Evolutionary conservation across 305 asterid species (phyloP).

Genomic region (Solanum hybrid): DNA sequence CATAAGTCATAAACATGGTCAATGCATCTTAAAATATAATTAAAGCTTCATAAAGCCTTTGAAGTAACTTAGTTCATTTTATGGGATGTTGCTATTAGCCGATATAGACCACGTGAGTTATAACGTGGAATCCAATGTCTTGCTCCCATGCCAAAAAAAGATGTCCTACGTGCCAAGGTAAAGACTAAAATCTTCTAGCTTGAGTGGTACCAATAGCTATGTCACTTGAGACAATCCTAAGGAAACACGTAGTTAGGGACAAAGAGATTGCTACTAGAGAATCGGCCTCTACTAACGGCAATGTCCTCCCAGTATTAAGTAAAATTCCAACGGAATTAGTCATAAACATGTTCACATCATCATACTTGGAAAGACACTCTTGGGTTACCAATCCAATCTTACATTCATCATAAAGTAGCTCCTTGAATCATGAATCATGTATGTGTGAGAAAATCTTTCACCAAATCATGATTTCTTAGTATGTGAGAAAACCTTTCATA

Average conservation of each 20-base stretch:
- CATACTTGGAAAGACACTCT: background rate
- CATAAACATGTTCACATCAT: background rate
- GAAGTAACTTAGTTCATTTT: background rate
- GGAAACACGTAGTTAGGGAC: background rate
- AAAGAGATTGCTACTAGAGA: background rate
- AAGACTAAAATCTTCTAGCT: background rate
- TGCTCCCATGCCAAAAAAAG: background rate
- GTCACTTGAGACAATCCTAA: background rate
- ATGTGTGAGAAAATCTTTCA: background rate
- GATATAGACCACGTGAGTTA: background rate
- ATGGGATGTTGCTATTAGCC: background rate
- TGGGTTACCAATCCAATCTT: background rate
- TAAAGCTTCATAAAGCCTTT: background rate
- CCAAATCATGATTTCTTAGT: background rate
- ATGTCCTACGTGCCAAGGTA: background rate
- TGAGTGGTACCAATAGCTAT: background rate
- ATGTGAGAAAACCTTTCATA: background rate
- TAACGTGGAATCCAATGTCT: background rate
- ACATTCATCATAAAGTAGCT: background rate
- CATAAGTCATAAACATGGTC: background rate
- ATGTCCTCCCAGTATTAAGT: background rate
- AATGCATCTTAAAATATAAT: too few relatives aligned
- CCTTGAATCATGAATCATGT: background rate
- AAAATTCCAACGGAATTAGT: background rate
- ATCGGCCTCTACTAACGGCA: background rate